Percentiles rank a stretch among this genome's conserved stretches.
Evolutionary conservation across 176 grass and related monocot species (phyloP).

Genomic region (Bolboschoenus planiculmis): DNA sequence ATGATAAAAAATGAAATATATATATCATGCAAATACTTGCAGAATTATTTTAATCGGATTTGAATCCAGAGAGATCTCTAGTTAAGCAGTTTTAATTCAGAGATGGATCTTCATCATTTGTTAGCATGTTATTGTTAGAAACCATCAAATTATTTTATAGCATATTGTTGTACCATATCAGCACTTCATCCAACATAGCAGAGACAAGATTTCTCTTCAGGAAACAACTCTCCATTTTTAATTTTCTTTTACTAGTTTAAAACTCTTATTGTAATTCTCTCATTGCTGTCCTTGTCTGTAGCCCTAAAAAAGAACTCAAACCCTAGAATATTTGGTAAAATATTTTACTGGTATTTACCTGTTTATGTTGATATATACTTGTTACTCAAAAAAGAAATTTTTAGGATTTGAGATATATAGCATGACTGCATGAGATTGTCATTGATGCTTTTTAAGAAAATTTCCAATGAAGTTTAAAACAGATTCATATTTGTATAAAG

Average conservation of each 20-base stretch:
- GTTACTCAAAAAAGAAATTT: not conserved
- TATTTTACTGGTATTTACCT: not conserved
- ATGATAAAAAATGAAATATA: slow-evolving; percentile 5
- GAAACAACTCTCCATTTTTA: slow-evolving; percentile 9
- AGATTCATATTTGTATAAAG: not conserved
- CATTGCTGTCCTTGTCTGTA: not conserved
- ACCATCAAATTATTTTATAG: slow-evolving; percentile 11
- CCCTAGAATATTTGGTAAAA: not conserved
- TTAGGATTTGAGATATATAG: not conserved
- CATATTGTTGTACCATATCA: slow-evolving; percentile 8
- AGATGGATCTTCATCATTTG: slow-evolving; percentile 6
- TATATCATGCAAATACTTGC: slow-evolving; percentile 13
- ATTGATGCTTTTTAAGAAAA: not conserved
- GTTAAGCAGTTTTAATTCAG: slow-evolving; percentile 3
- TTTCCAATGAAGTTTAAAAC: not conserved
- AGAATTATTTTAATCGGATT: slow-evolving; percentile 15
- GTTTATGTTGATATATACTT: slow-evolving; percentile 6
- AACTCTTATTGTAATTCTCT: slow-evolving; percentile 3
- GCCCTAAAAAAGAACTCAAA: not conserved
- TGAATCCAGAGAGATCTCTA: slow-evolving; percentile 19
- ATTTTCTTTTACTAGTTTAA: not conserved
- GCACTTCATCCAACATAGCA: slow-evolving; percentile 15
- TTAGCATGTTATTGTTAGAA: not conserved
- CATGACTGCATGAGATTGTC: not conserved
- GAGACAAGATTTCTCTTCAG: slow-evolving; percentile 11